Conservation (phyloP, 2,329 filamentous ascomycete species). For the Fulvia fulva region DNA sequence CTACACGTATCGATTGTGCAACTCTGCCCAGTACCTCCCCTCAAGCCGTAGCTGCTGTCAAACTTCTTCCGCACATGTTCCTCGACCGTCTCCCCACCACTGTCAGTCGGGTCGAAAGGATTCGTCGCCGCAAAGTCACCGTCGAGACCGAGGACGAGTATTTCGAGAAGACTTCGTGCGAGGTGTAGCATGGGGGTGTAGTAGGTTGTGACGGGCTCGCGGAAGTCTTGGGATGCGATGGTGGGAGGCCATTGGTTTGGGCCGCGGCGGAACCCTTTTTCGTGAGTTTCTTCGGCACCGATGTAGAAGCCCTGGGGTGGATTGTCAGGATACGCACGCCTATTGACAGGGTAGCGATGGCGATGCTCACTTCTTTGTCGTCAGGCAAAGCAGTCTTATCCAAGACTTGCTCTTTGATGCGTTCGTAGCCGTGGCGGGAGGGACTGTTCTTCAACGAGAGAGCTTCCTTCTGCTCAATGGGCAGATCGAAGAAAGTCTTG, state of each 20-base stretch:
- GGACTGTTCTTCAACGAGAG: slow-evolving; percentile 22
- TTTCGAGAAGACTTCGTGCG: slow-evolving; percentile 20
- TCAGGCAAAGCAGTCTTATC: slow-evolving; percentile 20
- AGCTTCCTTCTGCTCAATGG: slow-evolving; percentile 19
- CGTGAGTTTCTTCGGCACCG: slow-evolving; percentile 26
- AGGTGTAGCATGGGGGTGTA: slow-evolving; percentile 20
- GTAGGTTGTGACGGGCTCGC: slow-evolving; percentile 15
- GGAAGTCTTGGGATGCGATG: slow-evolving; percentile 32
- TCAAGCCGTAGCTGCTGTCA: slow-evolving; percentile 18
- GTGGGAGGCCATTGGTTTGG: slow-evolving; percentile 41
- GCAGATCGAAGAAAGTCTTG: slow-evolving; percentile 21
- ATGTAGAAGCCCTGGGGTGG: slow-evolving; percentile 26
- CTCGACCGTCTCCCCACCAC: slow-evolving; percentile 22
- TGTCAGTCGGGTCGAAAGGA: slow-evolving; percentile 15
- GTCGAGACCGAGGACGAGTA: slow-evolving; percentile 22
- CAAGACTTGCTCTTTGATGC: slow-evolving; percentile 14
- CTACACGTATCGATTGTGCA: neutral
- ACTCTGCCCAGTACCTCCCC: neutral
- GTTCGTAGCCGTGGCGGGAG: slow-evolving; percentile 20
- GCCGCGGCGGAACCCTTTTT: slow-evolving; percentile 31
- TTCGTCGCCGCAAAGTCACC: slow-evolving; percentile 19
- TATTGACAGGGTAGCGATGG: neutral
- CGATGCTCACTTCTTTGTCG: slow-evolving; percentile 17
- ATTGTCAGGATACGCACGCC: too few relatives aligned
- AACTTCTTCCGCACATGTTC: slow-evolving; percentile 21